A percentile compares a stretch with the other conserved stretches of the same genome.
These are phyloP conservation scores for Scleromitrula shiraiana DNA, from an alignment of 2,329 filamentous ascomycete genomes.

Conservation along the genomic window DNA sequence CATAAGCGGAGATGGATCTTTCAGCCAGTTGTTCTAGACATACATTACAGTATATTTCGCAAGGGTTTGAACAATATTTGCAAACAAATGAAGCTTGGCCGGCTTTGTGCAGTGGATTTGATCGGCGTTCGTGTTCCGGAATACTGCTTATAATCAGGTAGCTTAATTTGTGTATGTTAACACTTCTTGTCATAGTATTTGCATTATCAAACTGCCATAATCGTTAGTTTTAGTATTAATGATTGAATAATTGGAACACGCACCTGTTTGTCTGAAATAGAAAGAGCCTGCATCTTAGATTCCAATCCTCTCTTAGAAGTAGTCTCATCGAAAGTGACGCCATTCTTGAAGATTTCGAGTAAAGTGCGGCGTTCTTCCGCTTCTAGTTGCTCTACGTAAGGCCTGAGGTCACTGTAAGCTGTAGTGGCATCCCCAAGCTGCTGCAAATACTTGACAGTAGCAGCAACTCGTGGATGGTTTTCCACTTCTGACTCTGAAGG, in stretches of 20 bases:
- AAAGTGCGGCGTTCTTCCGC: constrained; percentile 17
- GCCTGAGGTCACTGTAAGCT: constrained; percentile 27
- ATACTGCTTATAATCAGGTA: constrained; percentile 24
- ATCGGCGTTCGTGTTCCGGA: constrained; percentile 18
- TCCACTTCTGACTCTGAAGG: background rate
- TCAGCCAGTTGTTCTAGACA: constrained; percentile 20
- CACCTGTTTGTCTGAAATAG: constrained; percentile 5
- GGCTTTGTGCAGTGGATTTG: constrained; percentile 7
- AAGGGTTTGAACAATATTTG: constrained; percentile 17
- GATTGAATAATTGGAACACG: background rate
- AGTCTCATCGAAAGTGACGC: background rate
- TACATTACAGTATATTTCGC: constrained; percentile 13
- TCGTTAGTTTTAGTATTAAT: background rate
- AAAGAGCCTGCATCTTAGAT: background rate
- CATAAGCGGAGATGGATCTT: constrained; percentile 18
- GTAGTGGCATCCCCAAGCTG: constrained; percentile 25
- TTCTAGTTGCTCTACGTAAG: constrained; percentile 19
- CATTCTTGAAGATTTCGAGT: constrained; percentile 10
- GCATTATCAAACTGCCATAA: background rate
- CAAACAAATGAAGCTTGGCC: constrained; percentile 12
- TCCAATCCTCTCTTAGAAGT: background rate
- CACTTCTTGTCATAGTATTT: constrained; percentile 18
- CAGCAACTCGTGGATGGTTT: constrained; percentile 10
- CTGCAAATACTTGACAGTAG: constrained; percentile 24
- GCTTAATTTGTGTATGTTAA: constrained; percentile 24